These are phyloP conservation scores for Phytophthora sp. DNA, from an alignment of 352 stramenopile species.

Conservation along the genomic window DNA sequence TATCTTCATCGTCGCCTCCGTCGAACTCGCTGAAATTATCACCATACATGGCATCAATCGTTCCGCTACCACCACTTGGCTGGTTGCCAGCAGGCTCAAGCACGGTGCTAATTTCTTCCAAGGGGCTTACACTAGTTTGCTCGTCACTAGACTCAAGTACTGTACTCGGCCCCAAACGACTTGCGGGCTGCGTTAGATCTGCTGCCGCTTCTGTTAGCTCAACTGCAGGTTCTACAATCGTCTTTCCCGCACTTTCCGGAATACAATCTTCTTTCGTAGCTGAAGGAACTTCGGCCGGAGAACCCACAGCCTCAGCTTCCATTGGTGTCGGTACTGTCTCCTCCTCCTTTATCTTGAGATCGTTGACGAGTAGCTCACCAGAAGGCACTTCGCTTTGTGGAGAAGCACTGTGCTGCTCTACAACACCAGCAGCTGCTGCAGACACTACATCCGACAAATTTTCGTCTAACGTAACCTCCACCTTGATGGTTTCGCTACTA, in stretches of 20 bases:
- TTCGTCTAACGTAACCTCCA: no score
- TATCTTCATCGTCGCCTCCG: constrained; percentile 41
- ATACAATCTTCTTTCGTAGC: not conserved
- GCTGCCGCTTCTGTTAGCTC: not conserved
- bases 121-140: not conserved
- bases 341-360: no score
- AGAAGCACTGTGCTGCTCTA: no score
- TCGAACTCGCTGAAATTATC: constrained; percentile 69
- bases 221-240: not conserved
- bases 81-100: constrained; percentile 4
- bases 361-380: not conserved
- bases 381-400: no score
- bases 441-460: not conserved
- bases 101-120: not conserved
- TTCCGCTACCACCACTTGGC: constrained; percentile 7
- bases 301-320: not conserved
- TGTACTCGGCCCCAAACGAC: no score
- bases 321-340: not conserved
- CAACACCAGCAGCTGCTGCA: no score
- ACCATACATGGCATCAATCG: constrained; percentile 57
- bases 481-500: not conserved
- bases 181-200: not conserved
- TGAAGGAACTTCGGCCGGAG: not conserved
- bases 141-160: no score
- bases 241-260: not conserved